Conservation (phyloP, 2,329 filamentous ascomycete species). For the Davidsoniella eucalypti region DNA sequence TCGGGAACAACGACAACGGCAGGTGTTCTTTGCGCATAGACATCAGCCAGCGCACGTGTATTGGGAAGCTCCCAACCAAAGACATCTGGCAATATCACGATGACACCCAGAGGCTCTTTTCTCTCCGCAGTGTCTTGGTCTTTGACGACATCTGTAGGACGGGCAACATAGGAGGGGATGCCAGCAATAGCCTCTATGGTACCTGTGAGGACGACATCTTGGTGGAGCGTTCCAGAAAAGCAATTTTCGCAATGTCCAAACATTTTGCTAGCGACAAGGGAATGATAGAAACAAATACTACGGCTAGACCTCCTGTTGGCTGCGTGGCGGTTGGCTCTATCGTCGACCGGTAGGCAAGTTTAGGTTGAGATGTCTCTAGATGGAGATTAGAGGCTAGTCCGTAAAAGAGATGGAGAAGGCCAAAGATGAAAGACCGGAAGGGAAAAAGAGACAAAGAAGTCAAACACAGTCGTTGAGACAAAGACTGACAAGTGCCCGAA, state of each 20-base stretch:
- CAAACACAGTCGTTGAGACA: no score
- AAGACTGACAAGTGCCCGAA: no score
- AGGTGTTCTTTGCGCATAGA: conserved; percentile 29
- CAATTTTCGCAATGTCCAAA: conserved; percentile 15
- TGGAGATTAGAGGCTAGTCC: not conserved
- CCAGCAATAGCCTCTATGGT: conserved; percentile 16
- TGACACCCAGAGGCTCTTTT: conserved; percentile 23
- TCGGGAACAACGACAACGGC: conserved; percentile 35
- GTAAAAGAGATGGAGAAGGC: no score
- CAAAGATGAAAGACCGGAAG: no score
- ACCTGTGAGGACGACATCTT: conserved; percentile 14
- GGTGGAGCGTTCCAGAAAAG: conserved; percentile 15
- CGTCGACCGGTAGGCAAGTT: no score
- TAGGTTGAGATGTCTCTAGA: not conserved
- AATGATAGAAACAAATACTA: not conserved
- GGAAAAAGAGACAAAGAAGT: no score
- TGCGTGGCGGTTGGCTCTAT: no score
- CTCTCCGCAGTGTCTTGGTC: not conserved
- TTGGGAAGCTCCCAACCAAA: conserved; percentile 37
- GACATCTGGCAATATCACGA: conserved; percentile 35
- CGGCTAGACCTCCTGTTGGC: no score
- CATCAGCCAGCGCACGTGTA: conserved; percentile 33
- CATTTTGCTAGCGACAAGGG: not conserved
- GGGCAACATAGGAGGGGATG: conserved; percentile 17
- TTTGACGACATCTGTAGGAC: conserved; percentile 12